Evolutionary conservation across 129 eudicot genomes (phyloP).

Genomic region (Ambrosia trifida): DNA sequence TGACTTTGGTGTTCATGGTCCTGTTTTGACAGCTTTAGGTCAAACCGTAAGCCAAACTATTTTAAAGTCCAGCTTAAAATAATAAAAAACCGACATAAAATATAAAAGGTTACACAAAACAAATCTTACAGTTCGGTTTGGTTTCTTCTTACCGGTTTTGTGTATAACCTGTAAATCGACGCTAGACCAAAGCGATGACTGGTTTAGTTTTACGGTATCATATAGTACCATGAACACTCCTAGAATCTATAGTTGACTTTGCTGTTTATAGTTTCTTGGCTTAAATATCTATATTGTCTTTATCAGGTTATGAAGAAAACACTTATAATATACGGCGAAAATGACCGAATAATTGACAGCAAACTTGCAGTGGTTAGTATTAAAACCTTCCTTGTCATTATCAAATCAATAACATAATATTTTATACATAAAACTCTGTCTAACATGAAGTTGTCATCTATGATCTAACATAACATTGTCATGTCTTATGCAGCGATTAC

Average conservation of each 20-base stretch:
- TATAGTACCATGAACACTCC: too few relatives aligned
- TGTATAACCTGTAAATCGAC: too few relatives aligned
- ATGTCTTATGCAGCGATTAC: conserved; percentile 52
- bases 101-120: too few relatives aligned
- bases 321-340: conserved; percentile 77
- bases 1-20: background rate
- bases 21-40: too few relatives aligned
- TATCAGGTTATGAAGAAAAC: conserved; percentile 66
- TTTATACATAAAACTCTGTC: background rate
- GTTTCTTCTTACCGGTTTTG: too few relatives aligned
- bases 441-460: background rate
- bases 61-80: too few relatives aligned
- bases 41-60: too few relatives aligned
- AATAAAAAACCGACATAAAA: too few relatives aligned
- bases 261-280: background rate
- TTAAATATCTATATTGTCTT: background rate
- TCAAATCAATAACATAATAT: background rate
- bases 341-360: conserved; percentile 71
- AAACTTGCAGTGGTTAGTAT: conserved; percentile 74
- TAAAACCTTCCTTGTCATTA: background rate
- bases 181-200: too few relatives aligned
- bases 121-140: too few relatives aligned
- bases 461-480: background rate
- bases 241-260: background rate
- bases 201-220: too few relatives aligned